These are phyloP conservation scores for Novymonas esmeraldas DNA, from an alignment of 208 protist genomes.

Conservation along the genomic window DNA sequence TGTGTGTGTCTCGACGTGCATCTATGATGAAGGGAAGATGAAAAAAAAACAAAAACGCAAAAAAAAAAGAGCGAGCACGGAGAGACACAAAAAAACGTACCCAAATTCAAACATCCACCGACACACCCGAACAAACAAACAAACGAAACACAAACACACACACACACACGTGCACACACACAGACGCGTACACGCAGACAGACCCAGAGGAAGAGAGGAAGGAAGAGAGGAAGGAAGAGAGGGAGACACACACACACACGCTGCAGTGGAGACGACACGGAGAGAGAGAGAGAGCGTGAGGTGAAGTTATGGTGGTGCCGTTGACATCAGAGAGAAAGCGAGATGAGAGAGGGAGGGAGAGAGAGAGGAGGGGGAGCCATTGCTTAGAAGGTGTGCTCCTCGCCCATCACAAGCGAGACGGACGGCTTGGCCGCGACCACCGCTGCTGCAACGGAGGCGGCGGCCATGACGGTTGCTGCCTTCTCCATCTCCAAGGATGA, in stretches of 20 bases:
- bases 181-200: neutral
- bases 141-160: neutral
- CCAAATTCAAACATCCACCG: slow-evolving; percentile 1
- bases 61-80: slow-evolving; percentile 6
- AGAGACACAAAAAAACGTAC: no score
- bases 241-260: neutral
- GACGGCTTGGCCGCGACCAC: slow-evolving; percentile 11
- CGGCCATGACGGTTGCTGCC: slow-evolving; percentile 6
- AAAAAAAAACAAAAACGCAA: neutral
- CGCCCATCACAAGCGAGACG: slow-evolving; percentile 9
- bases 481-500: neutral
- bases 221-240: neutral
- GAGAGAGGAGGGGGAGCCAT: no score
- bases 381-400: slow-evolving; percentile 34
- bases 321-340: slow-evolving; percentile 1
- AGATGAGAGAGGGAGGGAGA: neutral
- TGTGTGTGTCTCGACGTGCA: neutral
- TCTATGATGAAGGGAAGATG: neutral
- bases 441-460: slow-evolving; percentile 19
- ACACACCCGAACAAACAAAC: neutral
- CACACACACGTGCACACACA: slow-evolving; percentile 8
- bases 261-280: neutral
- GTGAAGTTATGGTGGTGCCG: neutral
- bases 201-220: neutral
- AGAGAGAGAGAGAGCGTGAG: neutral